phyloP scores from a whole-genome alignment of 1,284 basidiomycete genomes.

The Rhodofomes roseus region DNA sequence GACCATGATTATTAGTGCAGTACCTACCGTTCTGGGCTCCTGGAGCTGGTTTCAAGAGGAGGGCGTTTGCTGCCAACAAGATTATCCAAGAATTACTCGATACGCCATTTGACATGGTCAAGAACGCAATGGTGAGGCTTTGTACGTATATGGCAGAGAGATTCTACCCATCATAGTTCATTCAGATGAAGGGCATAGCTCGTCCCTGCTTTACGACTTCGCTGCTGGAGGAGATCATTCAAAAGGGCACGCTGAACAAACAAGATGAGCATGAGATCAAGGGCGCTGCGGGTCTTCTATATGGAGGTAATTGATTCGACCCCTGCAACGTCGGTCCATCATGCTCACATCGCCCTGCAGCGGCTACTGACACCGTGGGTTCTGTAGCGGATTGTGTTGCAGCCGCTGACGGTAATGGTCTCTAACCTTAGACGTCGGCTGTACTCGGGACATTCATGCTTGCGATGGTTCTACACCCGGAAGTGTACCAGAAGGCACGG shows the following conservation, averaged over 20 bases:
- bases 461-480: constrained; percentile 48
- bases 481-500: constrained; percentile 46
- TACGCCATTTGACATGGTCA: constrained; percentile 51
- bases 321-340: not conserved
- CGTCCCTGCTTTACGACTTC: constrained; percentile 50
- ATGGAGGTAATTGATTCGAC: constrained; percentile 29
- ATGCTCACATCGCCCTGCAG: constrained; percentile 12
- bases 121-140: constrained; percentile 40
- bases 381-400: not conserved
- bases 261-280: constrained; percentile 52
- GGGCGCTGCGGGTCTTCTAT: constrained; percentile 51
- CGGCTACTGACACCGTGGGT: constrained; percentile 31
- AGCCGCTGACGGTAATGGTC: not conserved
- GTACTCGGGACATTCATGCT: constrained; percentile 44
- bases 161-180: not conserved
- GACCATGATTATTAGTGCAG: constrained; percentile 28
- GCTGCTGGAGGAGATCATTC: constrained; percentile 35
- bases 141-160: not conserved
- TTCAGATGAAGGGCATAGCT: constrained; percentile 37
- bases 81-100: constrained; percentile 40
- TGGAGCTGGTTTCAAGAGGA: constrained; percentile 51
- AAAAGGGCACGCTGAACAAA: constrained; percentile 12
- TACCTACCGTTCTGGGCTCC: constrained; percentile 55
- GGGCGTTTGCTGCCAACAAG: constrained; percentile 36
- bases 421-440: constrained; percentile 37